Evolutionary conservation across 2,329 filamentous ascomycete genomes (phyloP).

Genomic region (Harringtonia lauricola): DNA sequence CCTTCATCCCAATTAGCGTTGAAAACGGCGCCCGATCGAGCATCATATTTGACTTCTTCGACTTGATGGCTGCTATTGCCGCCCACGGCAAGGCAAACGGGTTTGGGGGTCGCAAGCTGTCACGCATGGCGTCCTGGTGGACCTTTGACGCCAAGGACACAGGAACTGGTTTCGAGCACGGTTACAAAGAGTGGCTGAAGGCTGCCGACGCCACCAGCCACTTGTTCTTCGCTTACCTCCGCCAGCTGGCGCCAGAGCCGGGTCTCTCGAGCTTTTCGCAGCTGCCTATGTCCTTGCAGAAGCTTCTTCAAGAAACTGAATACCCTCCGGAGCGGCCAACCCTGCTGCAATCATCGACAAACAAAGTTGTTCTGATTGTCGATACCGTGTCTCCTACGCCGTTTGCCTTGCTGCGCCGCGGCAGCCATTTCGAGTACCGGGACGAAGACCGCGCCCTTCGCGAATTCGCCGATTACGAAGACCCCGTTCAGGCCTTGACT

Average conservation of each 20-base stretch:
- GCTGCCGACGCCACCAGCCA: slow-evolving; percentile 94
- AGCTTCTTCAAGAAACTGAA: slow-evolving; percentile 81
- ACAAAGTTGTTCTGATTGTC: slow-evolving; percentile 93
- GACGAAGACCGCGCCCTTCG: slow-evolving; percentile 78
- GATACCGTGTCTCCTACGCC: slow-evolving; percentile 90
- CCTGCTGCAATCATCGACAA: slow-evolving; percentile 68
- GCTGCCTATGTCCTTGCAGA: slow-evolving; percentile 82
- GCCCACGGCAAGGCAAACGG: slow-evolving; percentile 91
- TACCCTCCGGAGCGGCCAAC: slow-evolving; percentile 77
- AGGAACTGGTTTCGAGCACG: slow-evolving; percentile 85
- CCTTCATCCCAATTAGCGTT: slow-evolving; percentile 89
- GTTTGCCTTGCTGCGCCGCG: slow-evolving; percentile 78
- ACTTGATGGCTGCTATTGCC: slow-evolving; percentile 79
- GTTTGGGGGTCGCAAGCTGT: slow-evolving; percentile 84
- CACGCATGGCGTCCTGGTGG: slow-evolving; percentile 96
- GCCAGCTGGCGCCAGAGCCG: slow-evolving; percentile 76
- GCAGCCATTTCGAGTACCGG: slow-evolving; percentile 91
- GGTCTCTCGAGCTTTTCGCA: slow-evolving; percentile 69
- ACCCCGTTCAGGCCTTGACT: slow-evolving; percentile 77
- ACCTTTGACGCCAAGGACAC: slow-evolving; percentile 85
- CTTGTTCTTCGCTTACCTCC: slow-evolving; percentile 93
- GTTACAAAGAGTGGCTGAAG: slow-evolving; percentile 81
- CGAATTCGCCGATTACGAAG: slow-evolving; percentile 78
- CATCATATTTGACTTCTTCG: slow-evolving; percentile 96
- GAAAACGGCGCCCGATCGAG: slow-evolving; percentile 74